Evolutionary conservation across 2,329 filamentous ascomycete species (phyloP), one percentile per base, ranked within the genome.

Genomic region (Aspergillus sp.): DNA sequence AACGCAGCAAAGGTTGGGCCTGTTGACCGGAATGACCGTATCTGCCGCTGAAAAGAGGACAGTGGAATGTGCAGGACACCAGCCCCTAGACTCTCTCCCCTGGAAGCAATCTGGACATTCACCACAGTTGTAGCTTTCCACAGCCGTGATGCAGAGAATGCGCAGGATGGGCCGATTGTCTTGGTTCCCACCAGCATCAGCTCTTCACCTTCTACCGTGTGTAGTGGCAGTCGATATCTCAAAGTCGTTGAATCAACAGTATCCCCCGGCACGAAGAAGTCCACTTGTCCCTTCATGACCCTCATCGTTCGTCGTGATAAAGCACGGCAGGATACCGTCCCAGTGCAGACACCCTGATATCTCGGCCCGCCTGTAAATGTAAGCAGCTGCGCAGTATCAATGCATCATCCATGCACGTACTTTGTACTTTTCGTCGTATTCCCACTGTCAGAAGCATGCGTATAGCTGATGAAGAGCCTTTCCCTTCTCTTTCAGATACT

Each of bases 71-170:
- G 56, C 30, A 64, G 34, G 12, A 54, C 48, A 9, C 62, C 62
- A 6, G 36, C 39, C 39, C 55, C 63, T 39, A 62, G 15, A 18
- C 36, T 26, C 45, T 58, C 7, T 57, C 52, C n/a, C 7, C 30
- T 26, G 38, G 48, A 20, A 26, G 39, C 38, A 42, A 63, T 52
- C n/a, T n/a, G 48, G 22, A 59, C 22, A 17, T 60, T 57, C 9
- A 64, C 44, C 2, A 56, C 58, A 7, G 60, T 63, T 32, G 60
- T 64, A 20, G 57, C 58, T 36, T 59, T 36, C 63, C 62, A 64
- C 8, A 60, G 56, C 18, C 55, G 56, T 11, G 48, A 45, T n/a
- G 52, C 13, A 1, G 57, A 61, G 17, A 64, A 57, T 5, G 60
- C 48, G 12, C 55, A 41, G 11, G 15, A 36, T 2, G 55, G 43